These are phyloP conservation scores for Ephemerocybe angulata DNA, from an alignment of 768 basidiomycete species.

Conservation along the genomic window DNA sequence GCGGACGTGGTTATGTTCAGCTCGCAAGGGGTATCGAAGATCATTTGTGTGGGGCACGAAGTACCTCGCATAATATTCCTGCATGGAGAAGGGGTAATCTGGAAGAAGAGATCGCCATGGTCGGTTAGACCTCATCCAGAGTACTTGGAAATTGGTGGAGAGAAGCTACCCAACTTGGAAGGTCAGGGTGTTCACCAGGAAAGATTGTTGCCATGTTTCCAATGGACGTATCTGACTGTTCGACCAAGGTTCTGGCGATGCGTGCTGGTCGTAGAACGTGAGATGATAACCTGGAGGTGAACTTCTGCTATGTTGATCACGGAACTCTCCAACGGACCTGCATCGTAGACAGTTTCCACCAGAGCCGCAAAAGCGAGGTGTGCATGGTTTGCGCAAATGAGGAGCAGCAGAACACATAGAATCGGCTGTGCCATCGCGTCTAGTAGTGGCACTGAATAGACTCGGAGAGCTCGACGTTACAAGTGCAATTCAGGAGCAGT, in stretches of 20 bases:
- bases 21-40: background rate
- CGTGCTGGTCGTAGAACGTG: slow-evolving; percentile 27
- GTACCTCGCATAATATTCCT: slow-evolving; percentile 49
- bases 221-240: slow-evolving; percentile 32
- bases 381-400: background rate
- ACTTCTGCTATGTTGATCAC: no score
- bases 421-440: no score
- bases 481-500: no score
- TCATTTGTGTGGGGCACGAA: background rate
- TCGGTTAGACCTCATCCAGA: background rate
- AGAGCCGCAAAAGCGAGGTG: slow-evolving; percentile 10
- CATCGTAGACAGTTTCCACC: slow-evolving; percentile 45
- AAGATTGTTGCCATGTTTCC: slow-evolving; percentile 51
- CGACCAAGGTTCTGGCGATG: slow-evolving; percentile 41
- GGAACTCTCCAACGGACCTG: no score
- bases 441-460: no score
- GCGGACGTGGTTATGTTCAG: no score
- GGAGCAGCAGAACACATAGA: no score
- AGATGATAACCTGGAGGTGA: background rate
- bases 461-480: no score
- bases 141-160: background rate
- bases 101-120: background rate
- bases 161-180: slow-evolving; percentile 27
- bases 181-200: slow-evolving; percentile 35
- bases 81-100: slow-evolving; percentile 48